Evolutionary conservation across 2,329 filamentous ascomycete genomes (phyloP), one percentile per base, ranked within the genome.

Genomic region (Alternaria angustiovoidea): DNA sequence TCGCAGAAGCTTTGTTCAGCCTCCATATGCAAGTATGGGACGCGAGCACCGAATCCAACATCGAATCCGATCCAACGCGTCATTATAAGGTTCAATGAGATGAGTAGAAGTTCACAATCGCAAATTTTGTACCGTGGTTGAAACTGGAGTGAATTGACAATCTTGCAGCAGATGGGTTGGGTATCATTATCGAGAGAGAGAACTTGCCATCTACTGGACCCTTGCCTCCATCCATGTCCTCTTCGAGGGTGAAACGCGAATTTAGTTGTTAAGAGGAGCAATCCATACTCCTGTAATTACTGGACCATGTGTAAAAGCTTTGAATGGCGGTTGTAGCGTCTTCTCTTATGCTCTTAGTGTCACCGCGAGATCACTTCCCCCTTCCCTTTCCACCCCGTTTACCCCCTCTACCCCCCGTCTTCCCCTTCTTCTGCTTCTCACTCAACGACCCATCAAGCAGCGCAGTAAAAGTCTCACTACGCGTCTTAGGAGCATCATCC

Each of bases 381-480:
- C 28, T 46, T 14, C 24, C 52, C 24, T 46, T 57, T 1, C 42
- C 47, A 4, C 48, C 48, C 32, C 26, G 24, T 39, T 32, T 53
- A 5, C 49, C 34, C n/a, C 51, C 38, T 28, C 22, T 48, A 12
- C 26, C 51, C 3, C 22, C 43, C 11, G 18, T 38, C 55, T 61
- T 64, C 24, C 48, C 59, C 52, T 66, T 67, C 49, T 48, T 61
- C 47, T 61, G 54, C 61, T 63, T 60, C 22, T 60, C 53, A 28
- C 47, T 26, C 47, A 60, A n/a, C 55, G 62, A 63, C 4, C 67
- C 71, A 24, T 68, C 57, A 18, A 72, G 54, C 16, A 73, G 51
- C 32, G 66, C 67, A 12, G 63, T 67, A 49, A 74, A 74, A 2
- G 67, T 69, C 59, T 72, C 69, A 43, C 67, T 71, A 8, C 64